A percentile compares a stretch with the other conserved stretches of the same genome.
These are phyloP conservation scores for Lactarius tabidus DNA, from an alignment of 768 basidiomycete species.

Conservation along the genomic window DNA sequence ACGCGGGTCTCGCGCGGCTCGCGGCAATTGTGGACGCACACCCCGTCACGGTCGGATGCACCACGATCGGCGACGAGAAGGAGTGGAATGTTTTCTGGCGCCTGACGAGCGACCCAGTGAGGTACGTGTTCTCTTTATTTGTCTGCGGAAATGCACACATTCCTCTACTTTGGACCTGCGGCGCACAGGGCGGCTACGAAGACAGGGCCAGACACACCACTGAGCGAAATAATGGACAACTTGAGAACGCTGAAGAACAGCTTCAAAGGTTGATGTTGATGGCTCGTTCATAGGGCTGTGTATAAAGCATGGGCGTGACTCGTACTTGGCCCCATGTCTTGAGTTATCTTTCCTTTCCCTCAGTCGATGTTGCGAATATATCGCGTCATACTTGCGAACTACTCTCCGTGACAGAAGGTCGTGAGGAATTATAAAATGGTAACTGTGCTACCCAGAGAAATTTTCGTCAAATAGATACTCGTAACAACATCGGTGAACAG, in stretches of 20 bases:
- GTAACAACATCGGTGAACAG: slow-evolving; percentile 7
- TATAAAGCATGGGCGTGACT: background rate
- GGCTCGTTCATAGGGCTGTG: background rate
- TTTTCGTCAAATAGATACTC: slow-evolving; percentile 12
- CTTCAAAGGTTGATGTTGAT: slow-evolving; percentile 46
- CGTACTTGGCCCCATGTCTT: background rate
- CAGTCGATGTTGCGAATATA: background rate
- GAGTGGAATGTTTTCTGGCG: slow-evolving; percentile 96
- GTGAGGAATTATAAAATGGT: slow-evolving; percentile 9
- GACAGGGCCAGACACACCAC: slow-evolving; percentile 39
- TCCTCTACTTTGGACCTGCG: background rate
- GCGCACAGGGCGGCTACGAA: slow-evolving; percentile 47
- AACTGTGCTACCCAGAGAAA: slow-evolving; percentile 6
- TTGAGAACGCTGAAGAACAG: slow-evolving; percentile 84
- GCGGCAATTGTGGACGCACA: slow-evolving; percentile 54
- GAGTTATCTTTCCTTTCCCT: background rate
- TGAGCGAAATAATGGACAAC: slow-evolving; percentile 63
- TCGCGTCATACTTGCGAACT: background rate
- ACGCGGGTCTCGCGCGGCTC: slow-evolving; percentile 57
- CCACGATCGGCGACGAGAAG: slow-evolving; percentile 92
- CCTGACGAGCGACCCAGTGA: slow-evolving; percentile 54
- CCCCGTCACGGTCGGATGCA: slow-evolving; percentile 67
- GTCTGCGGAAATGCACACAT: background rate
- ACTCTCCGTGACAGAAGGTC: background rate
- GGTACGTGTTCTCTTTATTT: slow-evolving; percentile 40